Evolutionary conservation across 306 rosid genomes (phyloP), one percentile per base, ranked within the genome.

Genomic region (Vigna trinervia): DNA sequence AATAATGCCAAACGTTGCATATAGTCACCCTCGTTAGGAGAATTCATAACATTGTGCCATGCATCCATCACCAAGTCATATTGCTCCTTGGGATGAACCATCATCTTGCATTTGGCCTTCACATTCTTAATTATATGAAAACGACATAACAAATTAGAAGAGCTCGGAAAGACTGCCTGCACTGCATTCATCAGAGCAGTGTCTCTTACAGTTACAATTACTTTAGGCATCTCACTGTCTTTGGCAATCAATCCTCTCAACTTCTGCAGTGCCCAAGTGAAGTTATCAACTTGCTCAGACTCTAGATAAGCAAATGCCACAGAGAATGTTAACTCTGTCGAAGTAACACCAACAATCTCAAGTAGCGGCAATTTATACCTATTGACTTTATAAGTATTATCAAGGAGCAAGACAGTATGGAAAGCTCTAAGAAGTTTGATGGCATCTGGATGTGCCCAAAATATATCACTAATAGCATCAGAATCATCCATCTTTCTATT

Each of bases 311-410:
- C 47, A 36, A 36, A 36, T 62, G 69, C 67, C 45, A 61, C 46
- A 36, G 69, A 62, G 69, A 62, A 62, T 34, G 69, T 62, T 36
- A 36, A 34, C 8, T 62, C 47, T 3, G 69, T 34, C 1, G 69
- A 62, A n/a, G 69, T 62, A 8, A 62, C 69, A 34, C 47, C 69
- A 36, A 62, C 47, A 62, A 62, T 36, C 41, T 62, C 69, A 34
- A 34, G 14, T 36, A 62, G 12, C n/a, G 46, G 47, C 5, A 62
- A 15, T n/a, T 1, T 12, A 36, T 36, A 15, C 26, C 47, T 62
- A 0, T 62, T 62, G 47, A 36, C 12, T 62, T 62, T 62, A n/a
- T 62, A 62, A 14, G 69, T 62, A 62, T 20, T 62, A 36, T 62
- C 69, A 34, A 62, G 19, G 26, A 62, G 13, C 41, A 62, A 62